Percentiles rank a stretch among this genome's conserved stretches.
phyloP scores from a whole-genome alignment of 2,329 filamentous ascomycete genomes.

The Aciculosporium take region DNA sequence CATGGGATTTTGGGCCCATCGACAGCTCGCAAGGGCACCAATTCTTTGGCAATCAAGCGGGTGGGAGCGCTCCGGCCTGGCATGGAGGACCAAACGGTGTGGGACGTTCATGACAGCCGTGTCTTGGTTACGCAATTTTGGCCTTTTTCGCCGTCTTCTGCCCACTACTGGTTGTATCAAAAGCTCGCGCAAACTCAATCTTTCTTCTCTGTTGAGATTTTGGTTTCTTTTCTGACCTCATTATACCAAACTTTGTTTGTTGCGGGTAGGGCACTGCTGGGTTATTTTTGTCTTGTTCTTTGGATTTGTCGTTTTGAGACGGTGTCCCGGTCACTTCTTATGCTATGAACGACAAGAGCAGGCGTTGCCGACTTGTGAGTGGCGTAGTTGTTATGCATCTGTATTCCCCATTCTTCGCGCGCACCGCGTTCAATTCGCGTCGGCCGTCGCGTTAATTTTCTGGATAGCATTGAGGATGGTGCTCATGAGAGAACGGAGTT shows the following conservation, averaged over 20 bases:
- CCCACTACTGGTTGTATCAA: too few relatives aligned
- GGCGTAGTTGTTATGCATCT: neutral
- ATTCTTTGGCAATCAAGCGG: conserved; percentile 5
- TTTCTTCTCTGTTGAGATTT: neutral
- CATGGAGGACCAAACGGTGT: conserved; percentile 4
- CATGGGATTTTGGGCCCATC: conserved; percentile 9
- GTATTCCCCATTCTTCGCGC: neutral
- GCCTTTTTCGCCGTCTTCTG: neutral
- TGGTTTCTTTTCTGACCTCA: neutral
- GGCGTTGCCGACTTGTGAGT: neutral
- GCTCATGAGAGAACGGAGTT: too few relatives aligned
- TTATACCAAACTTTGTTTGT: neutral
- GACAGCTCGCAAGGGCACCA: conserved; percentile 8
- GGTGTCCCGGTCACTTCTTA: neutral
- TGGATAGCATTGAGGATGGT: neutral
- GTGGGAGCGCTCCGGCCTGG: conserved; percentile 3
- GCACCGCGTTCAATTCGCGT: neutral
- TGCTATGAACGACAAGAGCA: neutral
- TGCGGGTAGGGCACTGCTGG: neutral
- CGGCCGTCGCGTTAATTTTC: too few relatives aligned
- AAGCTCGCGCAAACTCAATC: neutral
- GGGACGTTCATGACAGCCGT: neutral
- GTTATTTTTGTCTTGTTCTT: too few relatives aligned
- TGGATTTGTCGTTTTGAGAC: neutral
- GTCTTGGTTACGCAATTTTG: neutral